Evolutionary conservation across 2,329 filamentous ascomycete species (phyloP).

Genomic region (Verticillium longisporum): DNA sequence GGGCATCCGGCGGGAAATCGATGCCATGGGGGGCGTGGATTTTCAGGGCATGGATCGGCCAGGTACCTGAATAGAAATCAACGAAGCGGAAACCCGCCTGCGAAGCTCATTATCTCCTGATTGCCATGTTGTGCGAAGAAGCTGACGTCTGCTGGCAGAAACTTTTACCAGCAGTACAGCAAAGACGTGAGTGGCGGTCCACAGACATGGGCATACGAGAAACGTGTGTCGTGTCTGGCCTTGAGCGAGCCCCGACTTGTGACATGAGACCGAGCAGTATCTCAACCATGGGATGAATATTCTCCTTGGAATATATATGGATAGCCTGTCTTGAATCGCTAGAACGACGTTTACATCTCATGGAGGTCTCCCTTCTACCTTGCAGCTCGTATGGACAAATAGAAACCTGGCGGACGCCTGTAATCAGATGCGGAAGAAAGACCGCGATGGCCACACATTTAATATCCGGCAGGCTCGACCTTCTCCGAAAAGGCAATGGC

Average conservation of each 20-base stretch:
- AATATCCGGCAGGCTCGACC: slow-evolving; percentile 47
- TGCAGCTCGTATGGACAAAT: neutral
- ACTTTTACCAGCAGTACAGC: too few species aligned
- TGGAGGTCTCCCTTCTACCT: too few species aligned
- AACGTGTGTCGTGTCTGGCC: too few species aligned
- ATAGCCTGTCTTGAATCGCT: too few species aligned
- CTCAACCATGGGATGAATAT: too few species aligned
- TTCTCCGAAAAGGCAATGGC: slow-evolving; percentile 37
- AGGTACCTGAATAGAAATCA: neutral
- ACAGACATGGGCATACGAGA: too few species aligned
- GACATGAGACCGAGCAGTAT: too few species aligned
- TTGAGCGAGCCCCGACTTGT: too few species aligned
- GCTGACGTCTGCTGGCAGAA: neutral
- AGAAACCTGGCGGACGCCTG: neutral
- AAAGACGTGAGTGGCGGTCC: too few species aligned
- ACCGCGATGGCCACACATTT: slow-evolving; percentile 2
- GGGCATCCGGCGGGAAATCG: neutral
- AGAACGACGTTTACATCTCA: too few species aligned
- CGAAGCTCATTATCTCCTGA: neutral
- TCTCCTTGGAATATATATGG: too few species aligned
- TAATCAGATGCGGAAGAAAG: too few species aligned
- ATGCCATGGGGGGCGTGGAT: neutral
- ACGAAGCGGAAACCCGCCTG: neutral
- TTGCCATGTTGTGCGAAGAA: neutral
- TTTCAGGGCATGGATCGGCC: neutral